These are phyloP conservation scores for Aquilaria sinensis DNA, from an alignment of 345 rosid genomes.

Conservation along the genomic window DNA sequence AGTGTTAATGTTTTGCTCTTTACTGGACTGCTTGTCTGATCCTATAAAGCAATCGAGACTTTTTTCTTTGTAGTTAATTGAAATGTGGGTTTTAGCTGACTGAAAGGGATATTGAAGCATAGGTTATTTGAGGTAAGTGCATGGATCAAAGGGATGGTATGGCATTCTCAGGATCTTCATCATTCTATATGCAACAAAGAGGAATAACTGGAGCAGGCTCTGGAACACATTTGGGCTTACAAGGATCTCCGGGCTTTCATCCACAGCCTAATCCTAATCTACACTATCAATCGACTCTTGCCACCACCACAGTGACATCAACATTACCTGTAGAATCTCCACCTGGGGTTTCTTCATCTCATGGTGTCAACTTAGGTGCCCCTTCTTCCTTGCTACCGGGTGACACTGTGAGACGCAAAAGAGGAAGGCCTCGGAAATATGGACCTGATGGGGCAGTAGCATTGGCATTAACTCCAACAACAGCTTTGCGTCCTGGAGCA, in stretches of 20 bases:
- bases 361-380: constrained; percentile 47
- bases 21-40: too few species aligned
- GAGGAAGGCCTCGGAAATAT: constrained; percentile 93
- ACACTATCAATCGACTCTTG: constrained; percentile 56
- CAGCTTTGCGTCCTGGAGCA: constrained; percentile 49
- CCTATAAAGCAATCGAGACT: too few species aligned
- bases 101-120: constrained; percentile 15
- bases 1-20: too few species aligned
- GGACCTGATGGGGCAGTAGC: constrained; percentile 79
- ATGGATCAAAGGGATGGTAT: constrained; percentile 96
- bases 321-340: constrained; percentile 52
- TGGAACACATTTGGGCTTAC: constrained; percentile 48
- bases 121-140: constrained; percentile 48
- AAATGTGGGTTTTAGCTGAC: constrained; percentile 21
- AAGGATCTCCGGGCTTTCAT: constrained; percentile 57
- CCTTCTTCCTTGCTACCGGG: constrained; percentile 33
- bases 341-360: constrained; percentile 36
- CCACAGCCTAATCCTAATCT: constrained; percentile 39
- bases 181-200: constrained; percentile 81
- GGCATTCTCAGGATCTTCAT: constrained; percentile 65
- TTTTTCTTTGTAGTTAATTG: constrained; percentile 7
- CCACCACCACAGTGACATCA: constrained; percentile 22
- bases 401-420: constrained; percentile 64
- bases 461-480: constrained; percentile 67
- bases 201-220: constrained; percentile 64